These are phyloP conservation scores for Cystobasidium ongulense DNA, from an alignment of 768 basidiomycete genomes.

Conservation along the genomic window DNA sequence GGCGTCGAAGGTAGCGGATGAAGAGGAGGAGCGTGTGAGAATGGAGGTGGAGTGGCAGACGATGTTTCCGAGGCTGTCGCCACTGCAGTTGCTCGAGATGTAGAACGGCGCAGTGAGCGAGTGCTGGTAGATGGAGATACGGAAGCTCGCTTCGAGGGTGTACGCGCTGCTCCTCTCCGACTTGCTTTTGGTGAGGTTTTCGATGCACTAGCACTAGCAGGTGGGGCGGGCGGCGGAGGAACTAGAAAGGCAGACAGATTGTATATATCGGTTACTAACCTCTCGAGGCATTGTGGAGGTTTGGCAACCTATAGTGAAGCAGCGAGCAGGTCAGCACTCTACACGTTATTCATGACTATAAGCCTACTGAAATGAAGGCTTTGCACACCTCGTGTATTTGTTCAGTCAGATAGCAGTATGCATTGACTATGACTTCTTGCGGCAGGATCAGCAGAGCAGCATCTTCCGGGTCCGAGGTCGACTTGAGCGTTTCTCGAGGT, in stretches of 20 bases:
- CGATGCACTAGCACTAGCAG: background rate
- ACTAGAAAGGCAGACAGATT: background rate
- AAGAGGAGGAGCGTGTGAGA: background rate
- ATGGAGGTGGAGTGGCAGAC: background rate
- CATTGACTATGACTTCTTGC: conserved; percentile 22
- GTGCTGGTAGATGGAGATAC: background rate
- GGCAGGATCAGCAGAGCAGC: conserved; percentile 11
- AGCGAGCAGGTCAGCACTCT: background rate
- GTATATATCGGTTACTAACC: conserved; percentile 7
- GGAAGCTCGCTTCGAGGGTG: background rate
- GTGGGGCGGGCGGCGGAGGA: background rate
- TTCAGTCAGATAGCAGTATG: conserved; percentile 28
- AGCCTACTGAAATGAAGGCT: background rate
- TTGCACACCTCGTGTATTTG: conserved; percentile 29
- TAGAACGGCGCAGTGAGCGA: background rate
- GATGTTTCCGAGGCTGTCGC: background rate
- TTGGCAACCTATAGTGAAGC: background rate
- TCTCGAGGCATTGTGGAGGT: background rate
- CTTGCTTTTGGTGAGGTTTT: background rate
- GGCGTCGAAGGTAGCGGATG: background rate
- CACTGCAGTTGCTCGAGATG: background rate
- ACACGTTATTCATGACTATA: background rate
- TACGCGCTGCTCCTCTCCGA: background rate
- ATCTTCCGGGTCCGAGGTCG: background rate
- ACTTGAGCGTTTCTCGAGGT: background rate